Evolutionary conservation across 2,329 filamentous ascomycete genomes (phyloP).

Genomic region (Arthrobotrys megalospora): DNA sequence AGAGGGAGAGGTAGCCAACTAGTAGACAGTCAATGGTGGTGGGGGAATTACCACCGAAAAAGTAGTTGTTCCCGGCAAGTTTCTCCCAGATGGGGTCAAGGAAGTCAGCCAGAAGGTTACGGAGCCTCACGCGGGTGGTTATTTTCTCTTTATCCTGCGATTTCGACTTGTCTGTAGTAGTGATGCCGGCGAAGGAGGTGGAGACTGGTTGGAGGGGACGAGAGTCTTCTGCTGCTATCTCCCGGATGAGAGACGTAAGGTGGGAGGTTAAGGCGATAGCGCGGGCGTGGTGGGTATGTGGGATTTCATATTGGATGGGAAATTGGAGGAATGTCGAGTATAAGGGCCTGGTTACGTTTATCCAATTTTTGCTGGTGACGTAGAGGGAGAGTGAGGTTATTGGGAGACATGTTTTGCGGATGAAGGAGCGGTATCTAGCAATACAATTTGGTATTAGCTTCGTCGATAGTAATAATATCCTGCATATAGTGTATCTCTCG

Average conservation of each 20-base stretch:
- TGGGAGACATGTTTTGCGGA: constrained; percentile 81
- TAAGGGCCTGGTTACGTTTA: constrained; percentile 80
- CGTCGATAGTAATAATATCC: not conserved
- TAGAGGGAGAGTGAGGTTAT: constrained; percentile 90
- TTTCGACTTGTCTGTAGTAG: constrained; percentile 12
- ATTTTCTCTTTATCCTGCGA: constrained; percentile 66
- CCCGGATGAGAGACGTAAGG: constrained; percentile 73
- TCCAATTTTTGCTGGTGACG: constrained; percentile 90
- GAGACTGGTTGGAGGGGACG: constrained; percentile 56
- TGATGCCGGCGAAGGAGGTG: constrained; percentile 42
- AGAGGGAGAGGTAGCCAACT: constrained; percentile 83
- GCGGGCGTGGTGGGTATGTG: constrained; percentile 78
- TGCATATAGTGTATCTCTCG: not conserved
- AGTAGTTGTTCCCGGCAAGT: constrained; percentile 70
- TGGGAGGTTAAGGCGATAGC: constrained; percentile 80
- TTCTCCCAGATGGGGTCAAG: constrained; percentile 79
- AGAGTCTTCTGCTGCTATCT: constrained; percentile 71
- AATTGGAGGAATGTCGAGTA: constrained; percentile 86
- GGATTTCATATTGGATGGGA: constrained; percentile 89
- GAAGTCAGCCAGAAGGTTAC: constrained; percentile 79
- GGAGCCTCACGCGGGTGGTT: constrained; percentile 70
- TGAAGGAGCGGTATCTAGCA: constrained; percentile 71
- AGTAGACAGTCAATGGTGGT: constrained; percentile 83
- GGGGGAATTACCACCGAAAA: constrained; percentile 72
- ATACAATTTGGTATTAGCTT: constrained; percentile 11